These are phyloP conservation scores for Pythium insidiosum DNA, from an alignment of 352 stramenopile species.

Conservation along the genomic window DNA sequence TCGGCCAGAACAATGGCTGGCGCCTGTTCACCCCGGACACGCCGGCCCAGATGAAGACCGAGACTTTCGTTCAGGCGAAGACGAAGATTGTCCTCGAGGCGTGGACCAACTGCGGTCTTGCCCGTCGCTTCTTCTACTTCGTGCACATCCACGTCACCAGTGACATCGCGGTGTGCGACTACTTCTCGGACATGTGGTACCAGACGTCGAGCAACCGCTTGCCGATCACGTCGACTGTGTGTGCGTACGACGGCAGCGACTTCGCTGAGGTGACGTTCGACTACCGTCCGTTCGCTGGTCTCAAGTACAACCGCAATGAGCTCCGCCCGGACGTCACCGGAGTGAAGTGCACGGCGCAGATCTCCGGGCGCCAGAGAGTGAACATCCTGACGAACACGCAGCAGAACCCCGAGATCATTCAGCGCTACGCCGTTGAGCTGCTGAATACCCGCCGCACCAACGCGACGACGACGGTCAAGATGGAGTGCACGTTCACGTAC, in stretches of 20 bases:
- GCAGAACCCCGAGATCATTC: constrained; percentile 32
- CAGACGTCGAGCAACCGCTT: constrained; percentile 24
- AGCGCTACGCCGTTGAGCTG: constrained; percentile 48
- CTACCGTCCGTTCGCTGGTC: constrained; percentile 37
- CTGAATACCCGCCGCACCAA: constrained; percentile 29
- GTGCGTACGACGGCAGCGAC: constrained; percentile 43
- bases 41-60: not conserved
- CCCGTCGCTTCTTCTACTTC: constrained; percentile 32
- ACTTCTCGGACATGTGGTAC: constrained; percentile 61
- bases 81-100: constrained; percentile 26
- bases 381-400: constrained; percentile 26
- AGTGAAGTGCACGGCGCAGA: constrained; percentile 26
- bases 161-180: constrained; percentile 31
- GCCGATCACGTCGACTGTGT: constrained; percentile 22
- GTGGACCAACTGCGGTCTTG: constrained; percentile 47
- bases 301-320: constrained; percentile 28
- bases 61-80: constrained; percentile 2
- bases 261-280: constrained; percentile 66
- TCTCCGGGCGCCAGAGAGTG: constrained; percentile 17
- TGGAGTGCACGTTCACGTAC: constrained; percentile 56
- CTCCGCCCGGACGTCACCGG: constrained; percentile 16
- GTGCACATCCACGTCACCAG: constrained; percentile 44
- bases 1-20: not conserved
- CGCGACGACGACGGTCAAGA: constrained; percentile 27
- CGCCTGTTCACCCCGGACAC: not conserved